These are phyloP conservation scores for Xylaria sp. DNA, from an alignment of 2,329 filamentous ascomycete species.

Conservation along the genomic window DNA sequence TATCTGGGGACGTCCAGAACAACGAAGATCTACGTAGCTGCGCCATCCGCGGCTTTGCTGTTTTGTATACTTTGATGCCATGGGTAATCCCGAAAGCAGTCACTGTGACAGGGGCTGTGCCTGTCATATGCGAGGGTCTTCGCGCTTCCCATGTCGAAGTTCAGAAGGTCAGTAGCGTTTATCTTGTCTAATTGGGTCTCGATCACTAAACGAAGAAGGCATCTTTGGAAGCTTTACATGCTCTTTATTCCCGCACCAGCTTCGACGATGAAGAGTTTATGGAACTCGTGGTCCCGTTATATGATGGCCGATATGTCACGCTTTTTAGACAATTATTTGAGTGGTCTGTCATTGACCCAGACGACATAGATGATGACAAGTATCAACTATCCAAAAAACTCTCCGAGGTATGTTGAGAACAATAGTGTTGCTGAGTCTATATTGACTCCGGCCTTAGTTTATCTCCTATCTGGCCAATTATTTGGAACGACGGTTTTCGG, in stretches of 20 bases:
- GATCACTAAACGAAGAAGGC: slow-evolving; percentile 60
- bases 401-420: slow-evolving; percentile 73
- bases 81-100: slow-evolving; percentile 92
- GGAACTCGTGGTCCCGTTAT: slow-evolving; percentile 82
- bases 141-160: slow-evolving; percentile 75
- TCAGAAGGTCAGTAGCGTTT: slow-evolving; percentile 70
- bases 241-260: slow-evolving; percentile 78
- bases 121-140: slow-evolving; percentile 76
- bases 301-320: slow-evolving; percentile 74
- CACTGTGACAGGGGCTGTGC: slow-evolving; percentile 74
- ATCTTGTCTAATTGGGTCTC: background rate
- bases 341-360: slow-evolving; percentile 81
- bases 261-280: slow-evolving; percentile 82
- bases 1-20: slow-evolving; percentile 71
- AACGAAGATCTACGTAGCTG: slow-evolving; percentile 75
- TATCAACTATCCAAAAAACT: slow-evolving; percentile 94
- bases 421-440: slow-evolving; percentile 7
- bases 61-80: slow-evolving; percentile 80
- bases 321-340: slow-evolving; percentile 79
- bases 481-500: slow-evolving; percentile 78
- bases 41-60: slow-evolving; percentile 78
- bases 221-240: slow-evolving; percentile 83
- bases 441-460: slow-evolving; percentile 63
- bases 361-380: slow-evolving; percentile 89
- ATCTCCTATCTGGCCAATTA: slow-evolving; percentile 86